These are phyloP conservation scores for Cercospora sp. DNA, from an alignment of 2,329 filamentous ascomycete species.

Conservation along the genomic window DNA sequence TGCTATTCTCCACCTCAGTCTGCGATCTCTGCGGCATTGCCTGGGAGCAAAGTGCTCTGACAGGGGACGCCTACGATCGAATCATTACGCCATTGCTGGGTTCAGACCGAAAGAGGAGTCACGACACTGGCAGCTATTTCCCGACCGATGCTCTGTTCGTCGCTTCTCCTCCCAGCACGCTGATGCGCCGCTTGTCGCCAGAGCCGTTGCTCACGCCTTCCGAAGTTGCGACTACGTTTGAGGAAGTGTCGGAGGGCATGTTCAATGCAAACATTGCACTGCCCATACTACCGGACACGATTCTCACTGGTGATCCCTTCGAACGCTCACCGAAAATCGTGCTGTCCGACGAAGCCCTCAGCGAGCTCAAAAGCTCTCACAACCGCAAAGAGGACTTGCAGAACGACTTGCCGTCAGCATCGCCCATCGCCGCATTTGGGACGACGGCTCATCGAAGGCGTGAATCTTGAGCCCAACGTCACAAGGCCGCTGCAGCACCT, in stretches of 20 bases:
- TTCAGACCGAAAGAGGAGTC: background rate
- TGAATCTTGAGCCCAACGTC: background rate
- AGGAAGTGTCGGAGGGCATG: slow-evolving; percentile 11
- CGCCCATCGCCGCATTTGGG: background rate
- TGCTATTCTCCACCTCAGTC: slow-evolving; percentile 16
- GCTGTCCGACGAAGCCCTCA: background rate
- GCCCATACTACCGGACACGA: slow-evolving; percentile 6
- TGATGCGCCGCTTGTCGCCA: background rate
- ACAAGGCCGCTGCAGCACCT: background rate
- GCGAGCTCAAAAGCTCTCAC: background rate
- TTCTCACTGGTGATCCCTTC: background rate
- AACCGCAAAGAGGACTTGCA: background rate
- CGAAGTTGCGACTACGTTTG: background rate
- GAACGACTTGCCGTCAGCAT: background rate
- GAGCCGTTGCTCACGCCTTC: background rate
- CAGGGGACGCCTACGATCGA: slow-evolving; percentile 17
- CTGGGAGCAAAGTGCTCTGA: slow-evolving; percentile 18
- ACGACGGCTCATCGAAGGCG: background rate
- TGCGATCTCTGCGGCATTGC: slow-evolving; percentile 23
- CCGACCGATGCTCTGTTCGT: background rate
- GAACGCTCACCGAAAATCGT: background rate
- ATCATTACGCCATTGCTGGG: slow-evolving; percentile 14
- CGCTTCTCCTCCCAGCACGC: slow-evolving; percentile 1
- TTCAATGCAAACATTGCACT: slow-evolving; percentile 12
- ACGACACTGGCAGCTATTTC: slow-evolving; percentile 11